Base-by-base conservation (phyloP, 306 rosid genomes). In the Gastrolobium bilobum region DNA sequence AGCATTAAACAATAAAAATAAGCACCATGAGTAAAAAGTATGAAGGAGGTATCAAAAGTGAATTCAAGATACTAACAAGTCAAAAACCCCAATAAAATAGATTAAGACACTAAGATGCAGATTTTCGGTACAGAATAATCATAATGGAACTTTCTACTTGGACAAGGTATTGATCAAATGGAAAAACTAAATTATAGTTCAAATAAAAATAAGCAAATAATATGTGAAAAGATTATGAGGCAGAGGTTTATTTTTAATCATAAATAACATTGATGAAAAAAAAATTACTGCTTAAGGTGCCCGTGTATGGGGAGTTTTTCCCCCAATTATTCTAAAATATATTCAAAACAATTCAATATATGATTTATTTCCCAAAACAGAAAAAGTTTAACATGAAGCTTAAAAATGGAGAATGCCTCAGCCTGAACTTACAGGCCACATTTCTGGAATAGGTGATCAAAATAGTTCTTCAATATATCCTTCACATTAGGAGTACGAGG, bases 401-500 rank as follows among this genome's bases (percentile, higher is more conserved):
- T n/a, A 52, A 64, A 66, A 56, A 5, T 35, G 74, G 79, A 76
- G 76, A 68, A 11, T 75, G 72, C 42, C 60, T 62, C 62, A 50
- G 77, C 61, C 70, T 67, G 77, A 68, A 88, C 99, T 92, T 91
- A 92, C 97, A 7, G 33, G 73, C 84, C 97, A 84, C 86, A 89
- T 85, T 88, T 90, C 87, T 88, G 89, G 61, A 74, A 59, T 84
- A 86, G 87, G 88, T 86, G 82, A 64, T 88, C 94, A 62, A 84
- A 79, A 85, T 95, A 95, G 37, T 85, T 88, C 82, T 85, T 82
- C 84, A 92, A 47, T 80, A 92, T 90, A 79, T 91, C 92, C 46
- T 87, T 91, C 35, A 92, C 94, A 83, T 84, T 95, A 68, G 95
- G 99, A 53, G 80, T 68, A 3, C 99, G 93, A 14, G 99, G 99